Conservation (phyloP, 139 green algal genomes). For the Coelastrella sp. region DNA sequence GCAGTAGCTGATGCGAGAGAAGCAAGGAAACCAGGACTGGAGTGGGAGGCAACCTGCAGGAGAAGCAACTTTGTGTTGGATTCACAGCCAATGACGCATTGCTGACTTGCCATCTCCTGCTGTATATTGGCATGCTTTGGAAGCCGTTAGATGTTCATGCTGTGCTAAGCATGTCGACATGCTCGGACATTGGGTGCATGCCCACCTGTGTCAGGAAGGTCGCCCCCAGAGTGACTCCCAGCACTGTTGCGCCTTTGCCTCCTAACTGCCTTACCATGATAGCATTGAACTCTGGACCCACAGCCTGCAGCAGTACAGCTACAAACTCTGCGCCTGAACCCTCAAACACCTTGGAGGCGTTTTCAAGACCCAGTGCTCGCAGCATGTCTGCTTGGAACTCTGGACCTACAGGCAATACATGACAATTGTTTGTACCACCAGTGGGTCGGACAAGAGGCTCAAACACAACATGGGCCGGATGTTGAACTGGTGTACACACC, state of each 20-base stretch:
- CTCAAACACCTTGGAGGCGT: conserved; percentile 18
- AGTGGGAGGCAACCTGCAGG: conserved; percentile 8
- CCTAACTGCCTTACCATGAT: neutral
- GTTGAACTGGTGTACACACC: too few species aligned
- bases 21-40: neutral
- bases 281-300: conserved; percentile 36
- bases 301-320: neutral
- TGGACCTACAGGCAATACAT: neutral
- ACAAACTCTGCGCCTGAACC: neutral
- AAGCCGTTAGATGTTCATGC: neutral
- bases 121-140: neutral
- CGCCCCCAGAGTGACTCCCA: conserved; percentile 16
- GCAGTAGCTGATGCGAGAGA: neutral
- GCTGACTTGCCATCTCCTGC: too few species aligned
- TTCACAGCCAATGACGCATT: too few species aligned
- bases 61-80: neutral
- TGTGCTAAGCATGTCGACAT: too few species aligned
- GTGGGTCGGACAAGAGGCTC: neutral
- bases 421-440: neutral
- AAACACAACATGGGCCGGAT: neutral
- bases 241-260: neutral
- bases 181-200: too few species aligned
- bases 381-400: conserved; percentile 21
- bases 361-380: conserved; percentile 7
- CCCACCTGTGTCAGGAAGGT: conserved; percentile 15